Percentiles rank a stretch among this genome's conserved stretches.
Conservation (phyloP, 345 rosid genomes). For the Populus pruinosa region DNA sequence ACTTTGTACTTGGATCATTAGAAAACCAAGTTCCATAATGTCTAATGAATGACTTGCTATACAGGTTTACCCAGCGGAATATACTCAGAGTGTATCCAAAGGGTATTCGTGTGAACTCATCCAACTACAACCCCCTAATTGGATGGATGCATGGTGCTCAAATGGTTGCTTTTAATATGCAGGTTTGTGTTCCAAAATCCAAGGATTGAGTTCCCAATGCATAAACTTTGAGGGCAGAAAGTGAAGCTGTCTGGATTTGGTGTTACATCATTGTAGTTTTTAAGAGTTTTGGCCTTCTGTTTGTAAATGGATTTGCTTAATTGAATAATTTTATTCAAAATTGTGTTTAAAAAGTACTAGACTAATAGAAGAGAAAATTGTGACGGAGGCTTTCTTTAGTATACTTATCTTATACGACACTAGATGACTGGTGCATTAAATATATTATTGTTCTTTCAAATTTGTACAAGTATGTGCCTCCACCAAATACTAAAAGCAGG, state of each 20-base stretch:
- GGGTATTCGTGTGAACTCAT: slow-evolving; percentile 68
- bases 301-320: background rate
- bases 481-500: background rate
- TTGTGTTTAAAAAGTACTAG: background rate
- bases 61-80: slow-evolving; percentile 74
- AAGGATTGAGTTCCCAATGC: background rate
- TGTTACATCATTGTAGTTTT: background rate
- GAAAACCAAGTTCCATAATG: background rate
- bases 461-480: background rate
- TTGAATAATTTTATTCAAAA: background rate
- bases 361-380: background rate
- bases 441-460: background rate
- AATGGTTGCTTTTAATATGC: slow-evolving; percentile 91
- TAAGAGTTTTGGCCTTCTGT: background rate
- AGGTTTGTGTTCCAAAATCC: slow-evolving; percentile 38
- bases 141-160: slow-evolving; percentile 91
- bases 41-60: slow-evolving; percentile 24
- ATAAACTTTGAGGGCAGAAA: background rate
- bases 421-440: background rate
- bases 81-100: slow-evolving; percentile 84
- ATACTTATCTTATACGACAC: background rate
- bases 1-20: background rate
- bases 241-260: background rate
- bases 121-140: slow-evolving; percentile 64
- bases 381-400: background rate